Percentiles rank a stretch among this genome's conserved stretches.
Evolutionary conservation across 805 yeast genomes (phyloP).

Genomic region (Maudiozyma turicensis): DNA sequence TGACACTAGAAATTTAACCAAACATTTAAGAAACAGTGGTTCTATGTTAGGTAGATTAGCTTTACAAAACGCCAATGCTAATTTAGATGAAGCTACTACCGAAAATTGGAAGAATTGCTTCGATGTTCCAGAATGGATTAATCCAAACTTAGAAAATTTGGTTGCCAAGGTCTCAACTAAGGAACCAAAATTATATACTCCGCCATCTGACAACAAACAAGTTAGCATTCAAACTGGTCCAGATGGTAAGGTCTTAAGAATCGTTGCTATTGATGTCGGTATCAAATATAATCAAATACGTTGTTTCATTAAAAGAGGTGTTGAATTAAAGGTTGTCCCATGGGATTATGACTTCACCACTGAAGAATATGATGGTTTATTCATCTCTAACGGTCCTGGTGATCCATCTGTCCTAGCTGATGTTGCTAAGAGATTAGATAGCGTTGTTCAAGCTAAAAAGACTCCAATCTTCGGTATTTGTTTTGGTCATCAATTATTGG

Average conservation of each 20-base stretch:
- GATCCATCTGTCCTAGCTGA: slow-evolving; percentile 82
- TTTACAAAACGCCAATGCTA: slow-evolving; percentile 38
- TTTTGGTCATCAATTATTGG: slow-evolving; percentile 93
- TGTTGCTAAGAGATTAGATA: slow-evolving; percentile 50
- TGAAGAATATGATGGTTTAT: slow-evolving; percentile 89
- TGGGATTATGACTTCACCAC: slow-evolving; percentile 80
- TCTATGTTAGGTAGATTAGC: slow-evolving; percentile 86
- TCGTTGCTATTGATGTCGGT: slow-evolving; percentile 93
- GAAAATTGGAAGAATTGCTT: slow-evolving; percentile 53
- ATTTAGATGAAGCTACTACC: slow-evolving; percentile 24
- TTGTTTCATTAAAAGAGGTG: slow-evolving; percentile 93
- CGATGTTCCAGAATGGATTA: slow-evolving; percentile 78
- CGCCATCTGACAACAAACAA: slow-evolving; percentile 37
- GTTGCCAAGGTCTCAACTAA: slow-evolving; percentile 83
- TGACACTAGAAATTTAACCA: slow-evolving; percentile 92
- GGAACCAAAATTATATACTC: slow-evolving; percentile 68
- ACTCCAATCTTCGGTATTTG: slow-evolving; percentile 97
- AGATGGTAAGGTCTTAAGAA: slow-evolving; percentile 69
- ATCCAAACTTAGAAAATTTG: slow-evolving; percentile 85
- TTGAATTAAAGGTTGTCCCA: slow-evolving; percentile 90
- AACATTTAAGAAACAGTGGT: slow-evolving; percentile 85
- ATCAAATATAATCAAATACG: slow-evolving; percentile 96
- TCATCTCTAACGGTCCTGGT: slow-evolving; percentile 98
- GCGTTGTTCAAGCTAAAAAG: slow-evolving; percentile 51
- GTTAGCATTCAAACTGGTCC: slow-evolving; percentile 44